phyloP scores from a whole-genome alignment of 805 yeast species.

The Nakazawaea populi region DNA sequence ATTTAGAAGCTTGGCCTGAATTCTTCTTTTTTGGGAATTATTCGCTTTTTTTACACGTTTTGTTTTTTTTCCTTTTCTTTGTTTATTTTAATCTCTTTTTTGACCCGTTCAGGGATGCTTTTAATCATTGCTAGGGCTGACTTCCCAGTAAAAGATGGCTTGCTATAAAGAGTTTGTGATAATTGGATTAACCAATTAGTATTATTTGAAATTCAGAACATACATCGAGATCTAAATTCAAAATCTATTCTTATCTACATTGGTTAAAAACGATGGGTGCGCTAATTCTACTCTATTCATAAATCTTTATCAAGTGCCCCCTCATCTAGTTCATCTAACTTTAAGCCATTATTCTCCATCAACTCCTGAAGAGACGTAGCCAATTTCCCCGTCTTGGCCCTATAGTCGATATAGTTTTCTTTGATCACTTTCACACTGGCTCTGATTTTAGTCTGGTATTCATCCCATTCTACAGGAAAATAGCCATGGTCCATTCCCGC shows the following conservation, averaged over 20 bases:
- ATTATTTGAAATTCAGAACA: too few relatives aligned
- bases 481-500: slow-evolving; percentile 38
- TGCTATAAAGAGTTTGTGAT: too few relatives aligned
- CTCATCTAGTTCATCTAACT: slow-evolving; percentile 21
- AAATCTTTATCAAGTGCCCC: slow-evolving; percentile 1
- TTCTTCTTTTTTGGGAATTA: background rate
- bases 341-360: slow-evolving; percentile 29
- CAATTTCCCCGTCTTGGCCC: slow-evolving; percentile 29
- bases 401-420: slow-evolving; percentile 36
- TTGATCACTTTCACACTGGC: slow-evolving; percentile 37
- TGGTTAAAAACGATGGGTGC: background rate
- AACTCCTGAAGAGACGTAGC: slow-evolving; percentile 34
- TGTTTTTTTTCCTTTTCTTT: background rate
- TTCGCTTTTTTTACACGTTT: background rate
- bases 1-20: too few relatives aligned
- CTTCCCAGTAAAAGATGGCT: too few relatives aligned
- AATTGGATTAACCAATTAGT: too few relatives aligned
- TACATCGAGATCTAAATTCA: background rate
- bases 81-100: background rate
- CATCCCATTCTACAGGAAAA: slow-evolving; percentile 48
- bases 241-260: background rate
- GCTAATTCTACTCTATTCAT: background rate
- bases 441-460: slow-evolving; percentile 36
- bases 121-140: too few relatives aligned
- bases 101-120: background rate